These are phyloP conservation scores for Powellomyces hirtus DNA, from an alignment of 192 early-diverging fungal genomes.

Conservation along the genomic window DNA sequence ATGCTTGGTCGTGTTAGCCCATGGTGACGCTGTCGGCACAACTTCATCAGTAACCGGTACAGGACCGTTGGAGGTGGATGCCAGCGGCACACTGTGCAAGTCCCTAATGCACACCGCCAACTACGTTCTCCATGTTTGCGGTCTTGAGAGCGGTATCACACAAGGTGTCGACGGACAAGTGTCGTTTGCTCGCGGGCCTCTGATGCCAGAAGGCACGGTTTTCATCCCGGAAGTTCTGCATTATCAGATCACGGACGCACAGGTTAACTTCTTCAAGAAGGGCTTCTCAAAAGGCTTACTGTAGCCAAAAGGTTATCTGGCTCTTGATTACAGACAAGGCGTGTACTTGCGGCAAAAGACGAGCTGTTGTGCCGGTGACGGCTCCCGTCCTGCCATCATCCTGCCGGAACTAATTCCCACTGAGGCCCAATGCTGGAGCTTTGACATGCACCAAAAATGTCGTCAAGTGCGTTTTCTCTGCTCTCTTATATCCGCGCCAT, in stretches of 20 bases:
- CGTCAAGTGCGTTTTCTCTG: too few relatives aligned
- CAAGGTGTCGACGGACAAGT: slow-evolving; percentile 30
- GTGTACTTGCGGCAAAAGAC: too few relatives aligned
- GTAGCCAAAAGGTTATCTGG: too few relatives aligned
- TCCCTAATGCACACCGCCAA: slow-evolving; percentile 3
- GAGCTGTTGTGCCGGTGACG: too few relatives aligned
- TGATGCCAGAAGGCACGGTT: neutral
- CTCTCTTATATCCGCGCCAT: too few relatives aligned
- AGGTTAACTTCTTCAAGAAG: slow-evolving; percentile 27
- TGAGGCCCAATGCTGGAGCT: too few relatives aligned
- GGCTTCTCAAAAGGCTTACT: slow-evolving; percentile 23
- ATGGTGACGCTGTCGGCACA: too few relatives aligned
- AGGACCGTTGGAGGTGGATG: neutral
- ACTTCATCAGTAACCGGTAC: slow-evolving; percentile 1
- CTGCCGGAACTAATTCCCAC: too few relatives aligned
- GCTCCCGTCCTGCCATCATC: too few relatives aligned
- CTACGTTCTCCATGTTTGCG: slow-evolving; percentile 21
- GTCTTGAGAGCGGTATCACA: slow-evolving; percentile 21
- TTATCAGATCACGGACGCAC: slow-evolving; percentile 21
- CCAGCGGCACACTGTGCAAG: neutral
- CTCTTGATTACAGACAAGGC: too few relatives aligned
- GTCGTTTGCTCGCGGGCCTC: slow-evolving; percentile 15
- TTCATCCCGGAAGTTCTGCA: slow-evolving; percentile 18
- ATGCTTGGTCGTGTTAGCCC: slow-evolving; percentile 14
- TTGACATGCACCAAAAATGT: too few relatives aligned